phyloP scores from a whole-genome alignment of 495 filamentous ascomycete species.

The Bacidia rubella region DNA sequence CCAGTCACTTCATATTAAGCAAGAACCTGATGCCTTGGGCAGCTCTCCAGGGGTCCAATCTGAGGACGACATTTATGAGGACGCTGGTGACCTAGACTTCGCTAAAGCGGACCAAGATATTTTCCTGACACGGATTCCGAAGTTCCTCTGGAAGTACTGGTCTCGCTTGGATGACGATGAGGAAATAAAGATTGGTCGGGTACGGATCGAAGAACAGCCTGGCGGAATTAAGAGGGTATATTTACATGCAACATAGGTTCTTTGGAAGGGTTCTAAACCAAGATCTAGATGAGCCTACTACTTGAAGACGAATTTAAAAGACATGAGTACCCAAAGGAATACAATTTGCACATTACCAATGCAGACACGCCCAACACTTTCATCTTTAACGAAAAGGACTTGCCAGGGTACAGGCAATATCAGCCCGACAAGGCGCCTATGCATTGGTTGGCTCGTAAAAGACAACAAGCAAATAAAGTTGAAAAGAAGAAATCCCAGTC shows the following conservation, averaged over 20 bases:
- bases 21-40: conserved; percentile 48
- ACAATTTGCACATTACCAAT: conserved; percentile 56
- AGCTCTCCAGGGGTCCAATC: conserved; percentile 44
- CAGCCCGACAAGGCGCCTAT: conserved; percentile 10
- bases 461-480: conserved; percentile 37
- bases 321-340: conserved; percentile 64
- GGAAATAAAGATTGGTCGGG: conserved; percentile 58
- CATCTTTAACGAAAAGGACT: conserved; percentile 82
- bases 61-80: conserved; percentile 73
- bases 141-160: conserved; percentile 62
- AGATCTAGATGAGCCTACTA: conserved; percentile 21
- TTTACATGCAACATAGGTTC: neutral
- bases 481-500: conserved; percentile 25
- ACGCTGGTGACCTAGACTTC: conserved; percentile 77
- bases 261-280: neutral
- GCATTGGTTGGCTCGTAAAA: conserved; percentile 19
- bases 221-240: conserved; percentile 38
- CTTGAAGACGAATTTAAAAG: conserved; percentile 37
- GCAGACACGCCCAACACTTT: conserved; percentile 60
- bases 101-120: conserved; percentile 40
- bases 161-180: conserved; percentile 44
- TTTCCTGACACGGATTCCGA: conserved; percentile 66
- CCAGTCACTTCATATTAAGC: conserved; percentile 39
- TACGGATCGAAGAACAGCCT: conserved; percentile 45
- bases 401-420: conserved; percentile 55